Conservation (phyloP, 768 basidiomycete genomes). For the Pholiota microspora region DNA sequence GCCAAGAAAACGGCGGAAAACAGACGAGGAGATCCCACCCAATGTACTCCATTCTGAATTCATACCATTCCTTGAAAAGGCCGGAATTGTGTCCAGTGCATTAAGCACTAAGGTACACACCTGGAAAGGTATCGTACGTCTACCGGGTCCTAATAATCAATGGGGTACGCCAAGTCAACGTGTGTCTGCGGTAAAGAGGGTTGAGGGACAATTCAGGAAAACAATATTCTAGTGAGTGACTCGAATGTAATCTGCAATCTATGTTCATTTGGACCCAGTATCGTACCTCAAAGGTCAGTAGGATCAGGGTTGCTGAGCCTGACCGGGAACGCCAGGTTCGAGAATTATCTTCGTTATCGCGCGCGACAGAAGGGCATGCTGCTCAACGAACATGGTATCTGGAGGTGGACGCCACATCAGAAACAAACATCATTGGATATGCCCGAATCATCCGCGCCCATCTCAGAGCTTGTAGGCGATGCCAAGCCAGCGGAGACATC, state of each 20-base stretch:
- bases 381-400: slow-evolving; percentile 63
- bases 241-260: slow-evolving; percentile 5
- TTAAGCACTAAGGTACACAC: slow-evolving; percentile 27
- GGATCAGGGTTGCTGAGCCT: slow-evolving; percentile 51
- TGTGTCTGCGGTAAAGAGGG: slow-evolving; percentile 22
- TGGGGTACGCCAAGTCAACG: slow-evolving; percentile 23
- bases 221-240: slow-evolving; percentile 36
- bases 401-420: slow-evolving; percentile 44
- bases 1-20: slow-evolving; percentile 10
- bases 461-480: neutral
- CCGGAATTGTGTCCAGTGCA: slow-evolving; percentile 43
- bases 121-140: slow-evolving; percentile 53
- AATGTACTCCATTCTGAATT: slow-evolving; percentile 31
- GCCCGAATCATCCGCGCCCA: neutral
- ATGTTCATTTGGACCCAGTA: slow-evolving; percentile 21
- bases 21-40: slow-evolving; percentile 8
- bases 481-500: neutral
- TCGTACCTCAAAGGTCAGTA: slow-evolving; percentile 45
- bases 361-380: slow-evolving; percentile 46
- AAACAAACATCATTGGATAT: neutral
- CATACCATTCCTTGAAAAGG: slow-evolving; percentile 38
- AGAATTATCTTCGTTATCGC: slow-evolving; percentile 34
- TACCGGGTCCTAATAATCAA: slow-evolving; percentile 33
- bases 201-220: slow-evolving; percentile 36
- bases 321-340: slow-evolving; percentile 57